phyloP scores from a whole-genome alignment of 352 stramenopile genomes.

The Hyaloperonospora brassicae region DNA sequence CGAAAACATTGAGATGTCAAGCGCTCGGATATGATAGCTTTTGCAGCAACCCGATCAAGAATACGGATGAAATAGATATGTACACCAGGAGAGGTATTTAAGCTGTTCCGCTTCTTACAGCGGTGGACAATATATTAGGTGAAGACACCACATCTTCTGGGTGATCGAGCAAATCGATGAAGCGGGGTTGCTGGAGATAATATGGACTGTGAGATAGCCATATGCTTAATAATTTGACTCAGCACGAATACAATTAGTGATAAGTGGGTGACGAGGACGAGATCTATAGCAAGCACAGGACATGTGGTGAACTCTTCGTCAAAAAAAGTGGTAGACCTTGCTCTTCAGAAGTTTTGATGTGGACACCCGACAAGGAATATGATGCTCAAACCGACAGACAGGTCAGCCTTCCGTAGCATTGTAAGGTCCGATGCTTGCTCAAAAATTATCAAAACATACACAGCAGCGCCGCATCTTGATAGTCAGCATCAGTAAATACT shows the following conservation, averaged over 20 bases:
- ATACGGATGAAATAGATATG: conserved; percentile 20
- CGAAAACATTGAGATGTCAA: too few relatives aligned
- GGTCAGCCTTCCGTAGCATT: neutral
- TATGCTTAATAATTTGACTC: conserved; percentile 4
- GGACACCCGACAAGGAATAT: neutral
- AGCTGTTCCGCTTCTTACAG: neutral
- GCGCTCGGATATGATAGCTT: too few relatives aligned
- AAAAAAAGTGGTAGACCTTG: neutral
- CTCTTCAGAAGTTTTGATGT: neutral
- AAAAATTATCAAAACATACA: neutral
- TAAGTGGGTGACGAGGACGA: conserved; percentile 30
- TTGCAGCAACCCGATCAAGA: too few relatives aligned
- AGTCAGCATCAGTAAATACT: neutral
- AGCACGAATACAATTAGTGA: conserved; percentile 4
- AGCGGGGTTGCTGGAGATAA: conserved; percentile 1
- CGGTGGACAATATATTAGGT: neutral
- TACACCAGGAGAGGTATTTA: neutral
- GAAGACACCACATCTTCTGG: neutral
- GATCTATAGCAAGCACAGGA: conserved; percentile 21
- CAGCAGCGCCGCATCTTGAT: neutral
- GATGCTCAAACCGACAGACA: neutral
- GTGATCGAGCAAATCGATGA: too few relatives aligned
- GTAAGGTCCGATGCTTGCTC: neutral
- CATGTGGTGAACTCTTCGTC: too few relatives aligned
- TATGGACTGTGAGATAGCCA: neutral